Percentiles rank a stretch among this genome's conserved stretches.
Evolutionary conservation across 495 filamentous ascomycete genomes (phyloP).

Genomic region (Aspergillus haitiensis): DNA sequence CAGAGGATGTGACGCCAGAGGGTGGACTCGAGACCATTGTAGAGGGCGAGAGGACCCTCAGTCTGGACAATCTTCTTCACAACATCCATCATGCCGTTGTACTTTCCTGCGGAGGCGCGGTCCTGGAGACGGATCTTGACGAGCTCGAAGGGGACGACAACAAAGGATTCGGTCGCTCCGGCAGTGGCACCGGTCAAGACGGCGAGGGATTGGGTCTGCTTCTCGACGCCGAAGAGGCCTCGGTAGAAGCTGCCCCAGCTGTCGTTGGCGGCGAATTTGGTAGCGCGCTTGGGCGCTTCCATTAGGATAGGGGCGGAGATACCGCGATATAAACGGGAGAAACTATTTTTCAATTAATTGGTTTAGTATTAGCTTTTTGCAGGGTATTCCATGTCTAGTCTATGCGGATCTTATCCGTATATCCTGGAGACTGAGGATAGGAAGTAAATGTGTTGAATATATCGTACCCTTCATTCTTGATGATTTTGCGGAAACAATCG

Average conservation of each 20-base stretch:
- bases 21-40: slow-evolving; percentile 94
- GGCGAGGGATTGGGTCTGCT: slow-evolving; percentile 89
- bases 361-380: slow-evolving; percentile 7
- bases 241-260: slow-evolving; percentile 94
- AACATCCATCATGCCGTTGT: slow-evolving; percentile 89
- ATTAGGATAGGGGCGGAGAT: slow-evolving; percentile 95
- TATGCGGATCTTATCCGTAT: neutral
- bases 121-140: slow-evolving; percentile 97
- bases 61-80: slow-evolving; percentile 78
- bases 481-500: slow-evolving; percentile 95
- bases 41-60: slow-evolving; percentile 86
- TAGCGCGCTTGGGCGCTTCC: slow-evolving; percentile 98
- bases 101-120: slow-evolving; percentile 89
- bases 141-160: slow-evolving; percentile 91
- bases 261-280: slow-evolving; percentile 98
- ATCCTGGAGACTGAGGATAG: neutral
- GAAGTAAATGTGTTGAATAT: neutral
- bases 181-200: slow-evolving; percentile 91
- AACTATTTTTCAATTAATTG: slow-evolving; percentile 45
- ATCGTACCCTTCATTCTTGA: slow-evolving; percentile 85
- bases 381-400: slow-evolving; percentile 1
- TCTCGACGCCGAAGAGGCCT: slow-evolving; percentile 71
- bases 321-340: slow-evolving; percentile 89
- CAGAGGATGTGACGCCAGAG: slow-evolving; percentile 96
- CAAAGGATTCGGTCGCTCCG: slow-evolving; percentile 93